Percentiles rank a stretch among this genome's conserved stretches.
These are phyloP conservation scores for Xylaria bambusicola DNA, from an alignment of 495 filamentous ascomycete species.

Conservation along the genomic window DNA sequence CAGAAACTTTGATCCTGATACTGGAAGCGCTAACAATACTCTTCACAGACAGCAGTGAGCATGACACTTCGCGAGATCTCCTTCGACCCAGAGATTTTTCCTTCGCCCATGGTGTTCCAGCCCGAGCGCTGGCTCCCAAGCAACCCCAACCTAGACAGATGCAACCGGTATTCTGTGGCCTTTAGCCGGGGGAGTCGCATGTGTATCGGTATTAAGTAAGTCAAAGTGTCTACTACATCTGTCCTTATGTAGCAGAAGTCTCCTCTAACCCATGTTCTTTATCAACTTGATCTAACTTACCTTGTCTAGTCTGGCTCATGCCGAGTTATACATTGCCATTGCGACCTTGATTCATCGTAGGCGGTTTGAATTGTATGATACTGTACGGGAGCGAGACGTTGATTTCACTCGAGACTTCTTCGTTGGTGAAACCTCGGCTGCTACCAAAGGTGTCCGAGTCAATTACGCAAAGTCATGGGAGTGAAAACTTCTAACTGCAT, in stretches of 20 bases:
- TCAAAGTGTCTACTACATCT: background rate
- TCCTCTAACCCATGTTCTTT: background rate
- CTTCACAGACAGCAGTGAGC: slow-evolving; percentile 10
- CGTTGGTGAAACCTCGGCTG: background rate
- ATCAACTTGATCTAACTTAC: background rate
- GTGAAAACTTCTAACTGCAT: too few species aligned
- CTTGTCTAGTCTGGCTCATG: slow-evolving; percentile 2
- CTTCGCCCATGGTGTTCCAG: slow-evolving; percentile 8
- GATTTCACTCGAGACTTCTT: slow-evolving; percentile 14
- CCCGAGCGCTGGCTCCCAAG: slow-evolving; percentile 18
- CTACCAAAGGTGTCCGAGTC: slow-evolving; percentile 5
- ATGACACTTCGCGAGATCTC: slow-evolving; percentile 17
- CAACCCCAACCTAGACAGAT: slow-evolving; percentile 9
- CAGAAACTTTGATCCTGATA: too few species aligned
- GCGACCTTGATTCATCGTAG: background rate
- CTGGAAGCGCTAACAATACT: background rate
- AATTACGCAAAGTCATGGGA: background rate
- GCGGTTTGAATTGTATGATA: slow-evolving; percentile 13
- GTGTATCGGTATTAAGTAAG: slow-evolving; percentile 21
- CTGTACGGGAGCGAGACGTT: slow-evolving; percentile 15
- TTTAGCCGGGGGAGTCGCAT: slow-evolving; percentile 15
- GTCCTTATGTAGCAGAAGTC: background rate
- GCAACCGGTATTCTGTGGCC: slow-evolving; percentile 12
- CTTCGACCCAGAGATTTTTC: slow-evolving; percentile 12
- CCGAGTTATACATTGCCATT: slow-evolving; percentile 11